These are phyloP conservation scores for Aspergillus sp. DNA, from an alignment of 2,329 filamentous ascomycete species.

Conservation along the genomic window DNA sequence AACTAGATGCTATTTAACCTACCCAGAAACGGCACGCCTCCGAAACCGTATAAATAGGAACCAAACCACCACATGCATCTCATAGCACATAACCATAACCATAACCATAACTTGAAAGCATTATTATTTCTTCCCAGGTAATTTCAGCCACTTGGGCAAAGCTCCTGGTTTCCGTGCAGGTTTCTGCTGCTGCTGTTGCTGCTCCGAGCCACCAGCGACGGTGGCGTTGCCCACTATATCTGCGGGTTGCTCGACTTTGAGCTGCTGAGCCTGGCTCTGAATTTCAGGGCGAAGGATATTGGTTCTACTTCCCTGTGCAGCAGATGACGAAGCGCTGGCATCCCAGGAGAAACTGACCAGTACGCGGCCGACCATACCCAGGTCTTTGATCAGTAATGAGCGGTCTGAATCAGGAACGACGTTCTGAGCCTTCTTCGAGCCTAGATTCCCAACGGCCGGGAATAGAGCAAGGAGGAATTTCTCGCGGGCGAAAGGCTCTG, in stretches of 20 bases:
- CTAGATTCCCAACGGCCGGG: slow-evolving; percentile 16
- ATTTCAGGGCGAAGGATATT: slow-evolving; percentile 55
- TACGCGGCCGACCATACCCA: slow-evolving; percentile 62
- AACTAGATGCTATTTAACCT: too few relatives aligned
- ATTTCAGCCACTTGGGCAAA: slow-evolving; percentile 64
- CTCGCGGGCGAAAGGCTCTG: slow-evolving; percentile 45
- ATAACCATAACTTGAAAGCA: background rate
- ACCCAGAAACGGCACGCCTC: too few relatives aligned
- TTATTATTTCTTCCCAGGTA: slow-evolving; percentile 60
- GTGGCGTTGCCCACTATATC: slow-evolving; percentile 47
- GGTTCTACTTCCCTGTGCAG: slow-evolving; percentile 42
- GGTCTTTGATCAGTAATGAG: slow-evolving; percentile 57
- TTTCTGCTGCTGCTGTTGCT: slow-evolving; percentile 20
- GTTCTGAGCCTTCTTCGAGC: slow-evolving; percentile 14
- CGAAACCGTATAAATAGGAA: too few relatives aligned
- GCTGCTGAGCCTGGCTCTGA: slow-evolving; percentile 54
- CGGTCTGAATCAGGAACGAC: slow-evolving; percentile 39
- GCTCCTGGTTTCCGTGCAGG: slow-evolving; percentile 26
- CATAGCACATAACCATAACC: too few relatives aligned
- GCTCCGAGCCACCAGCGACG: slow-evolving; percentile 20
- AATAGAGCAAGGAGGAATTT: slow-evolving; percentile 65
- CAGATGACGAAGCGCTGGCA: slow-evolving; percentile 46
- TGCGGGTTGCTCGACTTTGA: slow-evolving; percentile 42
- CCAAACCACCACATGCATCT: too few relatives aligned
- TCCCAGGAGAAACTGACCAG: slow-evolving; percentile 72